Evolutionary conservation across 176 grass and related monocot species (phyloP), one percentile per base, ranked within the genome.

Genomic region (Eremochloa ophiuroides): DNA sequence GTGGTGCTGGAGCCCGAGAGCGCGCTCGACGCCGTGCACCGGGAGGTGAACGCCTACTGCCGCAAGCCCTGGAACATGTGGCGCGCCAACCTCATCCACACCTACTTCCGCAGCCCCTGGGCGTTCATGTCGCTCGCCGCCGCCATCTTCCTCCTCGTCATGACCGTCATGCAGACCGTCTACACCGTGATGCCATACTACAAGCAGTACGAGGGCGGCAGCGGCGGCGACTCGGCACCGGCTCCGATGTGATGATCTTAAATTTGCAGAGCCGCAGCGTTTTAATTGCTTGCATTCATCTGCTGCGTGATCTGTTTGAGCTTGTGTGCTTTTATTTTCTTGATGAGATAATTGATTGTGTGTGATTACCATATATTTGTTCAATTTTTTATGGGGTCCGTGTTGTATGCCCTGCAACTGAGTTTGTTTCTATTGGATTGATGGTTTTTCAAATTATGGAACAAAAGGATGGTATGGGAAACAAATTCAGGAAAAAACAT

Each of bases 91-190:
- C 89, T 97, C n/a, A 69, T 93, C 46, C 88, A 93, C 78, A 97
- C 94, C 33, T 97, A 97, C 80, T 97, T 97, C 81, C 66, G 84
- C 77, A 93, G 91, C 78, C 91, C 94, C 0, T 97, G 91, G 94
- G 94, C 94, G 7, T 85, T 97, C 77, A 60, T 93, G 4, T 93
- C 91, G 3, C 91, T 97, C 3, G 73, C 74, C 7, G 91, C 91
- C 14, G 88, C 91, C 3, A 42, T 97, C n/a, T 91, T 97, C 47
- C 88, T 93, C 30, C 84, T 93, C 18, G 80, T 44, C 48, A 84
- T 93, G 86, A 93, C 88, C 17, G 1, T 97, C 62, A 30, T 87
- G 76, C 94, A 97, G 67, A 97, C 94, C 1, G 79, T 97, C 33
- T 97, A 97, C 51, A 87, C 81, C 30, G 84, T 93, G 30, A 0